Percentiles rank a stretch among this genome's conserved stretches.
Conservation (phyloP, 768 basidiomycete genomes). For the Russula brevipes region DNA sequence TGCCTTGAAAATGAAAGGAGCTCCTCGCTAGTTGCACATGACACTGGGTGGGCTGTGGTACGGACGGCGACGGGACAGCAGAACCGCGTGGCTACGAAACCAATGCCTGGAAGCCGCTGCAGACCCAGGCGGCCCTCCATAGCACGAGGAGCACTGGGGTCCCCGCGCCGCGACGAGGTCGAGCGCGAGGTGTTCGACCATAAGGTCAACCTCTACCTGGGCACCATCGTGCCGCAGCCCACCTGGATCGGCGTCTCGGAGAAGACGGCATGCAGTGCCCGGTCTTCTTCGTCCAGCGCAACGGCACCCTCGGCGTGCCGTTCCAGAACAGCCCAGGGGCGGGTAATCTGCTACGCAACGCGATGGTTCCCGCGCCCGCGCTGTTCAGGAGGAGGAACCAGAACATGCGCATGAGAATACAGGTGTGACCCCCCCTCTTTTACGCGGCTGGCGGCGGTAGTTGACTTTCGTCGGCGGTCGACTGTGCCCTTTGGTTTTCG, state of each 20-base stretch:
- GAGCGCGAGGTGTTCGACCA: neutral
- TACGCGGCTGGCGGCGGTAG: neutral
- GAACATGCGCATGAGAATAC: conserved; percentile 8
- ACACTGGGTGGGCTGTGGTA: neutral
- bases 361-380: neutral
- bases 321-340: neutral
- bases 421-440: neutral
- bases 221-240: conserved; percentile 16
- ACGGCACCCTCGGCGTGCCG: conserved; percentile 12
- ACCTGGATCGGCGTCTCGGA: conserved; percentile 1
- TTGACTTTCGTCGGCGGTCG: neutral
- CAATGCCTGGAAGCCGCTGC: neutral
- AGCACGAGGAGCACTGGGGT: neutral
- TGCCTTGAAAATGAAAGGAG: neutral
- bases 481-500: neutral
- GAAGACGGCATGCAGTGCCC: neutral
- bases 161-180: neutral
- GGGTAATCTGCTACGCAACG: neutral
- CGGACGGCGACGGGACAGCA: neutral
- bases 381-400: neutral
- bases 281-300: conserved; percentile 2
- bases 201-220: conserved; percentile 1
- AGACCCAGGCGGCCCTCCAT: neutral
- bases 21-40: neutral
- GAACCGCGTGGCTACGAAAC: neutral